These are phyloP conservation scores for Leccinum barrowsii DNA, from an alignment of 768 basidiomycete species.

Conservation along the genomic window DNA sequence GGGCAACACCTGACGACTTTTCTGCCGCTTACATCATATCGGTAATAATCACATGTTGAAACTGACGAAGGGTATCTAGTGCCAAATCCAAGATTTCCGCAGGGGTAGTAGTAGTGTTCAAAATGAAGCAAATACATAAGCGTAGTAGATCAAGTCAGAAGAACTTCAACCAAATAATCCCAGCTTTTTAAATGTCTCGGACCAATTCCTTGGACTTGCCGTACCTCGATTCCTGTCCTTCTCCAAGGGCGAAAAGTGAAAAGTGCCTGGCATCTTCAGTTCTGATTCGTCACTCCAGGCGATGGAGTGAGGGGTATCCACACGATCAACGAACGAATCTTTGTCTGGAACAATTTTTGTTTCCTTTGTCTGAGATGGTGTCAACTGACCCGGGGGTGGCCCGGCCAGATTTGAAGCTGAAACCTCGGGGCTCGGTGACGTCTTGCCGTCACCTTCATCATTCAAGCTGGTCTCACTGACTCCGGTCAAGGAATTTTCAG, in stretches of 20 bases:
- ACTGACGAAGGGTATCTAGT: no score
- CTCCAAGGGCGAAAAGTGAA: slow-evolving; percentile 29
- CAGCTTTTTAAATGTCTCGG: slow-evolving; percentile 20
- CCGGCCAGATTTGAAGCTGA: background rate
- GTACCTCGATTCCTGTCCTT: background rate
- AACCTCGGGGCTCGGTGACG: slow-evolving; percentile 1
- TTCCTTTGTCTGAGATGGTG: slow-evolving; percentile 2
- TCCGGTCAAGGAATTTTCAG: slow-evolving; percentile 20
- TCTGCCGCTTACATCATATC: no score
- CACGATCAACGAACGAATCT: background rate
- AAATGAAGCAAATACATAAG: background rate
- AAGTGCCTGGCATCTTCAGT: slow-evolving; percentile 51
- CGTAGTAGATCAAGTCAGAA: background rate
- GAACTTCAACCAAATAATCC: slow-evolving; percentile 21
- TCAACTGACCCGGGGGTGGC: background rate
- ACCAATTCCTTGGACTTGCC: slow-evolving; percentile 16
- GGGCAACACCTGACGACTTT: no score
- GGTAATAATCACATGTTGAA: no score
- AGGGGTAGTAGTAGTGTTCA: background rate
- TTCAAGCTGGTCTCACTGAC: slow-evolving; percentile 14
- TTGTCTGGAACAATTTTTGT: background rate
- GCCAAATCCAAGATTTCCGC: no score
- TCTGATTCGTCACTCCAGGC: slow-evolving; percentile 30
- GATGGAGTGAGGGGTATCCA: slow-evolving; percentile 2
- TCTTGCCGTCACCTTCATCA: background rate